phyloP scores from a whole-genome alignment of 1,284 basidiomycete genomes.

The Ceratobasidium sp. region DNA sequence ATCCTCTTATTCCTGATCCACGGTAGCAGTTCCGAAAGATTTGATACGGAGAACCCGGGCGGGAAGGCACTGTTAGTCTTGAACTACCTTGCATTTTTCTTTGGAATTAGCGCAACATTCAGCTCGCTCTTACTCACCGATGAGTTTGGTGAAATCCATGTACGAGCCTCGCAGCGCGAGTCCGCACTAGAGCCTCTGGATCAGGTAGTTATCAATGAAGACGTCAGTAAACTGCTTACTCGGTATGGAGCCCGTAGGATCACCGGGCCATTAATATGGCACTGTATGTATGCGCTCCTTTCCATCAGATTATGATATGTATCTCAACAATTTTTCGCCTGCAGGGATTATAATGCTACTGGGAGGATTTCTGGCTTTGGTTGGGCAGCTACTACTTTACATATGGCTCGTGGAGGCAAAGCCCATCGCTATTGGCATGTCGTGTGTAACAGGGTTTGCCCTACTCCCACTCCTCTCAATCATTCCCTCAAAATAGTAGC shows the following conservation, averaged over 20 bases:
- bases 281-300: conserved; percentile 14
- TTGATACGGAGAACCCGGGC: background rate
- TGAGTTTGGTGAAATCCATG: conserved; percentile 28
- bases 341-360: conserved; percentile 30
- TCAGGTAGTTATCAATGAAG: conserved; percentile 14
- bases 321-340: background rate
- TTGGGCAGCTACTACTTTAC: conserved; percentile 25
- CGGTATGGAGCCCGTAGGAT: conserved; percentile 14
- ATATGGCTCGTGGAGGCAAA: conserved; percentile 16
- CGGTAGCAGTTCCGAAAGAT: background rate
- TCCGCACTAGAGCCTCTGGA: conserved; percentile 15
- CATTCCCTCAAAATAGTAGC: background rate
- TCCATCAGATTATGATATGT: background rate
- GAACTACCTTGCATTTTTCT: conserved; percentile 19
- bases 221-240: conserved; percentile 5
- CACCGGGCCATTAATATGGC: conserved; percentile 21
- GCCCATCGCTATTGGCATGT: conserved; percentile 23
- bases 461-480: conserved; percentile 27
- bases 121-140: conserved; percentile 30
- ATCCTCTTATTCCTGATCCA: conserved; percentile 2
- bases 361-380: conserved; percentile 5
- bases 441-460: conserved; percentile 4
- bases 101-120: conserved; percentile 16
- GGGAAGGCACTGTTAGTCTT: conserved; percentile 14
- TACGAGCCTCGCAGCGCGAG: conserved; percentile 8